Evolutionary conservation across 2,329 filamentous ascomycete species (phyloP), one percentile per base, ranked within the genome.

Genomic region (Claviceps sorghi): DNA sequence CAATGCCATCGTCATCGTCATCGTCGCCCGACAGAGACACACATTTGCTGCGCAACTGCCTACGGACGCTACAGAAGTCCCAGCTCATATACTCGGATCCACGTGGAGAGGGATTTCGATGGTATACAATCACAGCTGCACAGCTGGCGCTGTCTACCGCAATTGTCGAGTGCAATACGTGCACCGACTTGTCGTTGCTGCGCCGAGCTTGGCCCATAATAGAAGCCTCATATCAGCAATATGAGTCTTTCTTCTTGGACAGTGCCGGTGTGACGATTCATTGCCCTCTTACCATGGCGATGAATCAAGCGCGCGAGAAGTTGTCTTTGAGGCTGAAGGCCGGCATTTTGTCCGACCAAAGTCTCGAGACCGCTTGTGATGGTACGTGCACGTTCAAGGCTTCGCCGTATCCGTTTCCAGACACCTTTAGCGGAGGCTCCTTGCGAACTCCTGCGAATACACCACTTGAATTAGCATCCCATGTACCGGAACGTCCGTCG

Each of bases 151-250:
- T 57, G 3, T 54, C 54, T 6, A 51, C 52, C 6, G 50, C 55
- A 11, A 51, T 57, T 30, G 50, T 50, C 13, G 55, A 57, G 26
- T 57, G 55, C n/a, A 51, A 51, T 34, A 46, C 52, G 22, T 57
- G 52, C 32, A 48, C 40, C 1, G 55, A 57, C 15, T 22, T 21
- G 10, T 10, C 47, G 4, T 41, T 57, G n/a, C 7, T 57, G 11
- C 34, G 45, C 3, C 47, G 42, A 29, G 54, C 47, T 21, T 57
- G 54, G 55, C 55, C 54, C 9, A 13, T 54, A 4, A 46, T 57
- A 10, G 55, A 54, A 50, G 50, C 52, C 2, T 52, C 50, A 11
- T 57, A 55, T 30, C 44, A 45, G 21, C 54, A 44, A 21, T 53
- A 57, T 36, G 49, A 22, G 15, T 42, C 44, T 11, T 41, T 13